These are phyloP conservation scores for Phylloporus sp. DNA, from an alignment of 1,284 basidiomycete genomes.

Conservation along the genomic window DNA sequence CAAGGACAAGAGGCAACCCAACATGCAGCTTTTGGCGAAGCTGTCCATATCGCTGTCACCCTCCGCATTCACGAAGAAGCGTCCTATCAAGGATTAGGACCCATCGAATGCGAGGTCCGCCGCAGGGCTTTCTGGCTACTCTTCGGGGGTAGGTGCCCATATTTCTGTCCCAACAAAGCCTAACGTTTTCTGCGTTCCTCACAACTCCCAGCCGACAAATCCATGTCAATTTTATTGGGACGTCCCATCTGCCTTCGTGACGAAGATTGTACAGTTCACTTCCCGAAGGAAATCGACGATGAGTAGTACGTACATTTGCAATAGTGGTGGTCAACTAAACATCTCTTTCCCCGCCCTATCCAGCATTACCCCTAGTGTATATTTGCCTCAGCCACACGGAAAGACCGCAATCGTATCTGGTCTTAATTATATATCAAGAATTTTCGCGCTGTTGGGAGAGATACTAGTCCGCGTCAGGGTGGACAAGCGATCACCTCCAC, in stretches of 20 bases:
- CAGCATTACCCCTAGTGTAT: slow-evolving; percentile 82
- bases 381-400: slow-evolving; percentile 82
- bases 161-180: slow-evolving; percentile 5
- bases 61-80: slow-evolving; percentile 85
- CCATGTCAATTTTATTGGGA: slow-evolving; percentile 84
- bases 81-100: slow-evolving; percentile 80
- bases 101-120: slow-evolving; percentile 85
- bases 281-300: slow-evolving; percentile 85
- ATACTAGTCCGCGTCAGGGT: slow-evolving; percentile 84
- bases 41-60: slow-evolving; percentile 81
- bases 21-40: slow-evolving; percentile 84
- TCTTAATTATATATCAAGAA: slow-evolving; percentile 85
- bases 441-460: slow-evolving; percentile 84
- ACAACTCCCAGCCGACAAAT: slow-evolving; percentile 74
- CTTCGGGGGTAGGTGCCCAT: slow-evolving; percentile 70
- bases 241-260: slow-evolving; percentile 83
- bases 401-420: slow-evolving; percentile 85
- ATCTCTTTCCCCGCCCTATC: slow-evolving; percentile 11
- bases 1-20: slow-evolving; percentile 88
- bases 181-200: not conserved
- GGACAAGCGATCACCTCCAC: slow-evolving; percentile 83
- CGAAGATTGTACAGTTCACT: slow-evolving; percentile 86
- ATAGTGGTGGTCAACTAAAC: slow-evolving; percentile 46
- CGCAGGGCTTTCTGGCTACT: slow-evolving; percentile 86
- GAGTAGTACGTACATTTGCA: slow-evolving; percentile 71